Evolutionary conservation across 2,329 filamentous ascomycete genomes (phyloP).

Genomic region (Colletotrichum abscissum): DNA sequence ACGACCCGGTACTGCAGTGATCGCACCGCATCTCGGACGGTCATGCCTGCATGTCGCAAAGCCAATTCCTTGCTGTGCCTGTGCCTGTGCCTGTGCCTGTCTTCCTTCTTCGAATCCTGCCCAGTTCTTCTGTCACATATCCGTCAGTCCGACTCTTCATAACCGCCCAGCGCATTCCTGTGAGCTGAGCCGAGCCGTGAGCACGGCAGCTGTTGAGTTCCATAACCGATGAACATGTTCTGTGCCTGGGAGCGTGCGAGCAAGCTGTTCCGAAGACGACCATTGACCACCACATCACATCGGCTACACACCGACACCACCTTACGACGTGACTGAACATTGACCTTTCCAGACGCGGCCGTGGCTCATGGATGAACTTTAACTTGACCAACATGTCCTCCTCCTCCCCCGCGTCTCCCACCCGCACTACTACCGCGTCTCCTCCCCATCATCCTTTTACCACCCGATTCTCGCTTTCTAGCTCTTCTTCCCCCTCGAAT

Average conservation of each 20-base stretch:
- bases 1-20: neutral
- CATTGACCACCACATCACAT: neutral
- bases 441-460: neutral
- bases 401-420: constrained; percentile 15
- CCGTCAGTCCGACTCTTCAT: neutral
- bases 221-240: neutral
- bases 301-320: constrained; percentile 12
- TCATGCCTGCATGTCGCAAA: neutral
- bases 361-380: constrained; percentile 33
- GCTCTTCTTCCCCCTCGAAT: neutral
- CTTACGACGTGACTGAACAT: constrained; percentile 15
- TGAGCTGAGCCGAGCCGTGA: neutral
- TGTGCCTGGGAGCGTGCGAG: neutral
- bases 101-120: neutral
- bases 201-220: too few relatives aligned
- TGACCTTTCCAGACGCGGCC: constrained; percentile 36
- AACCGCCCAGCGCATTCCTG: neutral
- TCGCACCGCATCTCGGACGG: neutral
- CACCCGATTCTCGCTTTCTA: neutral
- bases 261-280: neutral
- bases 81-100: too few relatives aligned
- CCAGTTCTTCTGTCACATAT: neutral
- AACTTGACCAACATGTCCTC: constrained; percentile 24
- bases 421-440: constrained; percentile 1
- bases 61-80: neutral